Base-by-base conservation (phyloP, 1,139 yeast genomes). In the Pneumocystis sp. region DNA sequence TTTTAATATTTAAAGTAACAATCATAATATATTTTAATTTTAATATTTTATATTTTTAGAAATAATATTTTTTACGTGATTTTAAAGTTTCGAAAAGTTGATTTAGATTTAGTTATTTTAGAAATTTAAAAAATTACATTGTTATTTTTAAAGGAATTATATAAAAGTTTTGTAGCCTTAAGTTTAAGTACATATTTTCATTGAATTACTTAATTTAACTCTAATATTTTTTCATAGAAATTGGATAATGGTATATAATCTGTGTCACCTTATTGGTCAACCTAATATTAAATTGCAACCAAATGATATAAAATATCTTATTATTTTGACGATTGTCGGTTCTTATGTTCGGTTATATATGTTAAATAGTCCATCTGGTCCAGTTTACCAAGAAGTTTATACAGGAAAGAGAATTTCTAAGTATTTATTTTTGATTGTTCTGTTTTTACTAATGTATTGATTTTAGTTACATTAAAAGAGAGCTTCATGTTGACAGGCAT, bases 401-500 rank as follows among this genome's bases (percentile, higher is more conserved):
- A 25, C 12, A 10, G 31, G 29, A 29, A 25, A 25, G 12, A 4
- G 8, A 10, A 15, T 29, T 50, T 25, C 17, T 50, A 50, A 50
- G 57, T 50, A 50, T 50, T 2, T 25, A 25, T 50, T 50, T 50
- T 50, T 25, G 25, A 12, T 50, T 50, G 6, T 7, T 3, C 2
- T 25, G 8, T 25, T 50, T 50, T 50, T 7, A 25, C 25, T 50
- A 19, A 50, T 15, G 2, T 12, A 12, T 25, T 10, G 21, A 25
- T 25, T 50, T 50, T 10, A 67, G 68, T 62, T 88, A 88, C 76
- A 84, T 88, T 68, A 77, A 80, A 69, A 90, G 93, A 57, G 77
- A 76, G 29, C 88, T 81, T 76, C 89, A 90, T 77, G 86, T 90
- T 88, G 96, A 90, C 76, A 96, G 89, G 65, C 96, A 90, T 75